These are phyloP conservation scores for Argentina anserina DNA, from an alignment of 306 rosid species.

Conservation along the genomic window DNA sequence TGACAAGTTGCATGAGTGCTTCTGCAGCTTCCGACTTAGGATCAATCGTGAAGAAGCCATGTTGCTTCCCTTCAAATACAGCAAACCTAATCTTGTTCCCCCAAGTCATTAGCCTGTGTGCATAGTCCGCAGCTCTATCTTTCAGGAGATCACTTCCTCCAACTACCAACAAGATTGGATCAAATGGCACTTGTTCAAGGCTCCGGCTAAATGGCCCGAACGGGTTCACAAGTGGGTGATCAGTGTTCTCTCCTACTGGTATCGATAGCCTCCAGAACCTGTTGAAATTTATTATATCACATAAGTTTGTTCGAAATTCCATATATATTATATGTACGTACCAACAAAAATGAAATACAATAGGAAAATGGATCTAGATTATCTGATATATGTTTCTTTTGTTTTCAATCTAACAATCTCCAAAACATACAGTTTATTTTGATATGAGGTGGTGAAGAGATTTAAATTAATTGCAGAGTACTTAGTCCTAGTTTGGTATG, in stretches of 20 bases:
- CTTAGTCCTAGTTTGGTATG: too few relatives aligned
- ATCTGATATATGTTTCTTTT: too few relatives aligned
- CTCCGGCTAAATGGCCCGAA: constrained; percentile 52
- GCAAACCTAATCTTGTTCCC: constrained; percentile 58
- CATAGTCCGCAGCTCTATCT: constrained; percentile 65
- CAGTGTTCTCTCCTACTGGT: constrained; percentile 57
- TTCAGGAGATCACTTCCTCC: constrained; percentile 63
- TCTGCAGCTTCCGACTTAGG: constrained; percentile 56
- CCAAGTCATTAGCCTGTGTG: constrained; percentile 49
- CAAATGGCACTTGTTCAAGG: constrained; percentile 47
- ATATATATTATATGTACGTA: too few relatives aligned
- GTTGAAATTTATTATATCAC: background rate
- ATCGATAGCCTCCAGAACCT: constrained; percentile 86
- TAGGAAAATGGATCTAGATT: too few relatives aligned
- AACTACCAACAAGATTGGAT: constrained; percentile 63
- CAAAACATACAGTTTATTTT: too few relatives aligned
- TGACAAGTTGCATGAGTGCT: constrained; percentile 48
- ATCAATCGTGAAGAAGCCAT: constrained; percentile 75
- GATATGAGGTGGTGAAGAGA: too few relatives aligned
- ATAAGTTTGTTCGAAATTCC: background rate
- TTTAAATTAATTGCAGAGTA: too few relatives aligned
- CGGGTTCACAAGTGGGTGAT: constrained; percentile 76
- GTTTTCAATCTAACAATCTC: too few relatives aligned
- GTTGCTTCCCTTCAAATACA: constrained; percentile 74
- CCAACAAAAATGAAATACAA: too few relatives aligned